A percentile compares a stretch with the other conserved stretches of the same genome.
Conservation (phyloP, 805 yeast species). For the Cyberlindnera euphorbiae region DNA sequence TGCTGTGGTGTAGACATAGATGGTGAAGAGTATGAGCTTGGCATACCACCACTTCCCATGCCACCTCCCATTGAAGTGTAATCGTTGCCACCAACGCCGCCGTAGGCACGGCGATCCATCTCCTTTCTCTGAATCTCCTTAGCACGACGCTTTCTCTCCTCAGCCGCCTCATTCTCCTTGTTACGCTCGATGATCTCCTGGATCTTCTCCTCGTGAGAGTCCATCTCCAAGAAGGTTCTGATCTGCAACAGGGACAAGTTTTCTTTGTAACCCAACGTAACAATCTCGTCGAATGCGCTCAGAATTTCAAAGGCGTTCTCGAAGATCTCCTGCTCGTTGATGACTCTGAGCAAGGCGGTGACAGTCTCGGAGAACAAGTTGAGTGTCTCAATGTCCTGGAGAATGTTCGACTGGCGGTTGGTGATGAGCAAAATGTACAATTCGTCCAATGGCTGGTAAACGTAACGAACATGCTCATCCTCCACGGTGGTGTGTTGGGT, state of each 20-base stretch:
- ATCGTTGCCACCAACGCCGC: constrained; percentile 6
- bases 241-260: constrained; percentile 78
- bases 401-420: constrained; percentile 82
- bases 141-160: constrained; percentile 94
- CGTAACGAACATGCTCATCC: constrained; percentile 86
- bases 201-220: constrained; percentile 96
- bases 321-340: constrained; percentile 80
- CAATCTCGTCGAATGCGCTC: constrained; percentile 90
- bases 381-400: constrained; percentile 91
- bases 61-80: constrained; percentile 3
- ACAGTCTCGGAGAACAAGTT: constrained; percentile 80
- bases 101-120: constrained; percentile 50
- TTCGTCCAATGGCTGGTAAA: constrained; percentile 94
- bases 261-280: constrained; percentile 86
- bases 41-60: not conserved
- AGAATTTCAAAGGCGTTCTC: constrained; percentile 84
- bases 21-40: constrained; percentile 8
- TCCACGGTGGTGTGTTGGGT: constrained; percentile 93
- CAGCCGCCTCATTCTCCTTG: constrained; percentile 94
- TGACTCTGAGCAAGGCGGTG: constrained; percentile 61
- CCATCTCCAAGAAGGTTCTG: constrained; percentile 90
- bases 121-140: constrained; percentile 82
- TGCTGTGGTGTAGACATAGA: constrained; percentile 8
- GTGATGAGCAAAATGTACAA: constrained; percentile 87
- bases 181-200: constrained; percentile 96